A percentile compares a stretch with the other conserved stretches of the same genome.
Conservation (phyloP, 208 protist species). For the Crithidia thermophila region DNA sequence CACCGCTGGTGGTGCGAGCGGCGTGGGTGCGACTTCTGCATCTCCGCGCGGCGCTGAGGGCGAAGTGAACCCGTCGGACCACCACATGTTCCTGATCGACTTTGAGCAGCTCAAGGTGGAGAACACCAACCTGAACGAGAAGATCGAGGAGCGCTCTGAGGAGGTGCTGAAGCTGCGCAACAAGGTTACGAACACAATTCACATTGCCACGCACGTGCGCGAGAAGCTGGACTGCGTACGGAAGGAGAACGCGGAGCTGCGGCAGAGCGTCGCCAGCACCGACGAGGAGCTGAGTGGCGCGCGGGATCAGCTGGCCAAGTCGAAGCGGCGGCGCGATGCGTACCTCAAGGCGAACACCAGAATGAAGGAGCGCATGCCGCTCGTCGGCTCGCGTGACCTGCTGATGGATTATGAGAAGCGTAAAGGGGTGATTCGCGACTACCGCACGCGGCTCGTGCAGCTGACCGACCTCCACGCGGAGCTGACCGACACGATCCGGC, state of each 20-base stretch:
- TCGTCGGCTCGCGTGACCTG: constrained; percentile 94
- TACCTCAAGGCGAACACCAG: constrained; percentile 84
- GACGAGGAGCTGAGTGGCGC: constrained; percentile 87
- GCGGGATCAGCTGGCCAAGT: constrained; percentile 90
- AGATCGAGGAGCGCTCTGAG: constrained; percentile 98
- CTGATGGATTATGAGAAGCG: constrained; percentile 95
- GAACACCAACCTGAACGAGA: constrained; percentile 98
- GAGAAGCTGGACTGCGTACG: constrained; percentile 98
- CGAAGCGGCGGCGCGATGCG: constrained; percentile 92
- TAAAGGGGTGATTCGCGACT: constrained; percentile 75
- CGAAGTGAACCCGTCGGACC: constrained; percentile 78
- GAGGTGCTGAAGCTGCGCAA: constrained; percentile 96
- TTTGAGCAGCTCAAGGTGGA: constrained; percentile 99
- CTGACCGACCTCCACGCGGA: constrained; percentile 80
- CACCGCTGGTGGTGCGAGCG: not conserved
- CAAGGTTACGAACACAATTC: constrained; percentile 96
- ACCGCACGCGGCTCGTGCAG: constrained; percentile 75
- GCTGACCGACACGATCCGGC: constrained; percentile 54
- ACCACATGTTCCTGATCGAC: constrained; percentile 98
- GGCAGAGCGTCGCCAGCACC: constrained; percentile 86
- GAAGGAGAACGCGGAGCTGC: constrained; percentile 88
- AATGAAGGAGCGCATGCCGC: constrained; percentile 93
- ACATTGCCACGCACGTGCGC: constrained; percentile 98
- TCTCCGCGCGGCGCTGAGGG: not conserved
- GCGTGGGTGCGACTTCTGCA: not conserved